Evolutionary conservation across 2,329 filamentous ascomycete species (phyloP).

Genomic region (Pseudocercospora crystallina): DNA sequence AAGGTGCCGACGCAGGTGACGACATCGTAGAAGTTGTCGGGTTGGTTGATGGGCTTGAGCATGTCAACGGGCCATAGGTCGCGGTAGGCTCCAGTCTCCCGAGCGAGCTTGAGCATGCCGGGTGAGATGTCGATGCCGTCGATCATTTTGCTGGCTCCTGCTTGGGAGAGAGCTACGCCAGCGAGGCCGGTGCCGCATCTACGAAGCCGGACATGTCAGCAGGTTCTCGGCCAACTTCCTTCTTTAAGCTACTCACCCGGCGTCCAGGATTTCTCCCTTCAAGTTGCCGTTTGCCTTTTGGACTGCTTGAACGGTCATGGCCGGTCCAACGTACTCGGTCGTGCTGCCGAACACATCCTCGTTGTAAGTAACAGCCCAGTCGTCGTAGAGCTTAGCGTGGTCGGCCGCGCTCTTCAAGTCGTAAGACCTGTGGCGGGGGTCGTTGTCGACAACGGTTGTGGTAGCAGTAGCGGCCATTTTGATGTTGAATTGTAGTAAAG

Average conservation of each 20-base stretch:
- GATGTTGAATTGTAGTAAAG: too few species aligned
- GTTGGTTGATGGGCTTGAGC: slow-evolving; percentile 42
- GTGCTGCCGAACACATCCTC: slow-evolving; percentile 38
- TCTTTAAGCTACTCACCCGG: too few species aligned
- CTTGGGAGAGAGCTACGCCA: slow-evolving; percentile 47
- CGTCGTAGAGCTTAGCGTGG: slow-evolving; percentile 39
- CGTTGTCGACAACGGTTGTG: too few species aligned
- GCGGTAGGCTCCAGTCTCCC: slow-evolving; percentile 50
- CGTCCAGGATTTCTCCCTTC: slow-evolving; percentile 9
- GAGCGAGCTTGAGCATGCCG: slow-evolving; percentile 55
- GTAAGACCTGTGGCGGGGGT: too few species aligned
- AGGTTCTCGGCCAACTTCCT: neutral
- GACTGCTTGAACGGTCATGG: slow-evolving; percentile 15
- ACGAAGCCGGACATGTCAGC: too few species aligned
- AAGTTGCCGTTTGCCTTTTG: slow-evolving; percentile 14
- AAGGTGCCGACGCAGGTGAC: slow-evolving; percentile 57
- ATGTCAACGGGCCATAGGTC: slow-evolving; percentile 49
- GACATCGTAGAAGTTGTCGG: slow-evolving; percentile 49
- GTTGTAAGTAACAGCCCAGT: slow-evolving; percentile 50
- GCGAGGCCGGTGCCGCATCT: slow-evolving; percentile 39
- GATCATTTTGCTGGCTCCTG: slow-evolving; percentile 45
- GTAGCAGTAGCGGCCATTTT: too few species aligned
- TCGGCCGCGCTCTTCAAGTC: too few species aligned
- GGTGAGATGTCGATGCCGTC: slow-evolving; percentile 55
- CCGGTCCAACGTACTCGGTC: slow-evolving; percentile 45